Conservation (phyloP, 116 monocot species). For the Zostera marina region DNA sequence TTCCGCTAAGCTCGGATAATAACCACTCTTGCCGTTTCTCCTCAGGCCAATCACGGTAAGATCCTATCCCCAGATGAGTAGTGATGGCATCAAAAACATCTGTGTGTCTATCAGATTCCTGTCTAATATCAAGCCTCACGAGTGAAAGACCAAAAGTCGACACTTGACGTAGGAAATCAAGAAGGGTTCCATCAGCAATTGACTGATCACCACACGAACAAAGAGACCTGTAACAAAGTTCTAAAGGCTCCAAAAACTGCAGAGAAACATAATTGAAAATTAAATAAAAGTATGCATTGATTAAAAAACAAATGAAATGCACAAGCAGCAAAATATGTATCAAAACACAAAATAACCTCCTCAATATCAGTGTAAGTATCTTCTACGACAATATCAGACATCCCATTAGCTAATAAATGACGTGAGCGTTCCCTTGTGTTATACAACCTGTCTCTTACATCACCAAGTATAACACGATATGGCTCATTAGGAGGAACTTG, state of each 20-base stretch:
- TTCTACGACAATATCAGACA: conserved; percentile 78
- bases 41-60: conserved; percentile 89
- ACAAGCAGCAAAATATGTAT: no score
- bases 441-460: conserved; percentile 79
- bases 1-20: conserved; percentile 77
- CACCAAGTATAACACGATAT: conserved; percentile 92
- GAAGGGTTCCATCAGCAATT: conserved; percentile 93
- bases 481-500: conserved; percentile 83
- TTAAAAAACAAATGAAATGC: not conserved
- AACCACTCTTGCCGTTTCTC: conserved; percentile 84
- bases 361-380: conserved; percentile 66
- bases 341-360: conserved; percentile 29
- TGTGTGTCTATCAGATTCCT: conserved; percentile 92
- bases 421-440: conserved; percentile 73
- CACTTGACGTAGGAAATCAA: conserved; percentile 93
- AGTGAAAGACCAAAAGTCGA: conserved; percentile 92
- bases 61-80: conserved; percentile 63
- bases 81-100: conserved; percentile 94
- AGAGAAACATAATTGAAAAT: not conserved
- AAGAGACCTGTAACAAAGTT: conserved; percentile 87
- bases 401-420: conserved; percentile 57
- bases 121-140: conserved; percentile 87
- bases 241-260: conserved; percentile 93
- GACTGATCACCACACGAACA: conserved; percentile 70
- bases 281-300: not conserved